Evolutionary conservation across 2,329 filamentous ascomycete genomes (phyloP).

Genomic region (Colletotrichum cereale): DNA sequence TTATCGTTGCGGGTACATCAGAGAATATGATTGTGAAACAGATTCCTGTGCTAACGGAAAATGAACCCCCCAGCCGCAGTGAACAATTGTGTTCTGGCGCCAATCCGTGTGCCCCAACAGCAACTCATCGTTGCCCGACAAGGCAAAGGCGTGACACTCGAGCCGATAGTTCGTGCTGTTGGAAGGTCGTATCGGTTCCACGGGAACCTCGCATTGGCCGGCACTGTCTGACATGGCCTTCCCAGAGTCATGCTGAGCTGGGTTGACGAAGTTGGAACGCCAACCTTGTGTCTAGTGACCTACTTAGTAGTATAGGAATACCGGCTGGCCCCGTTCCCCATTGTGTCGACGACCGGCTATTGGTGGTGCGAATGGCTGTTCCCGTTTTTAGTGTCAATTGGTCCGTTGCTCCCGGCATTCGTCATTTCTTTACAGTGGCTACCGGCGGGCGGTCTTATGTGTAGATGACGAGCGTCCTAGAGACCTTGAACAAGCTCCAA

Average conservation of each 20-base stretch:
- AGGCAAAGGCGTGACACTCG: background rate
- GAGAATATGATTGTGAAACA: background rate
- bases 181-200: background rate
- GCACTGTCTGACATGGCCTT: background rate
- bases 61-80: background rate
- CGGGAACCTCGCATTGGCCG: background rate
- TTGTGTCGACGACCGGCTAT: background rate
- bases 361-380: slow-evolving; percentile 15
- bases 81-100: background rate
- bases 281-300: background rate
- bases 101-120: background rate
- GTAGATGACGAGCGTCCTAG: background rate
- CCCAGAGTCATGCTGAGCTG: background rate
- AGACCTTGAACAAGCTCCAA: slow-evolving; percentile 5
- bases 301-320: no score
- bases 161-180: background rate
- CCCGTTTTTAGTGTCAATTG: slow-evolving; percentile 18
- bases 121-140: background rate
- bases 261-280: background rate
- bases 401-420: slow-evolving; percentile 3
- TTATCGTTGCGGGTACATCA: background rate
- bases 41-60: background rate
- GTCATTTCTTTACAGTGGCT: background rate
- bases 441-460: no score
- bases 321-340: background rate